Percentiles rank a stretch among this genome's conserved stretches.
These are phyloP conservation scores for Apiotrichum gracile DNA, from an alignment of 1,284 basidiomycete genomes.

Conservation along the genomic window DNA sequence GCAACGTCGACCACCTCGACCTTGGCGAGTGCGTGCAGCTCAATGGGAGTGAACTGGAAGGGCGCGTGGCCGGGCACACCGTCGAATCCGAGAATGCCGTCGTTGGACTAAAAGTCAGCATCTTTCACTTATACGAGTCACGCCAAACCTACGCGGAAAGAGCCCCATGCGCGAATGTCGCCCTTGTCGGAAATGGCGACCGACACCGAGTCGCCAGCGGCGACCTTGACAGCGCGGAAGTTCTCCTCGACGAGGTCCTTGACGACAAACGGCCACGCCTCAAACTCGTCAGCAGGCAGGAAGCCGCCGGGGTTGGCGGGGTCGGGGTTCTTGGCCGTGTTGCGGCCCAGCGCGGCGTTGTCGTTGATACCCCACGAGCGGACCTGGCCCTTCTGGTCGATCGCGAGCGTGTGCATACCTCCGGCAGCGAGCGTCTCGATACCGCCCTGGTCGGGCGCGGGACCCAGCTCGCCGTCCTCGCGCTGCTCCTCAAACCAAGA, in stretches of 20 bases:
- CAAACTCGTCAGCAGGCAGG: constrained; percentile 70
- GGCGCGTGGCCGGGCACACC: constrained; percentile 50
- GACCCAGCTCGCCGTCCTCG: constrained; percentile 45
- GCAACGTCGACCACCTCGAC: constrained; percentile 62
- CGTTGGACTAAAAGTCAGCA: constrained; percentile 51
- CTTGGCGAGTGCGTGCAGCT: constrained; percentile 46
- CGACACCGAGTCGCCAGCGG: constrained; percentile 77
- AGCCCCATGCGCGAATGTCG: constrained; percentile 81
- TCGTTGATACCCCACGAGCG: constrained; percentile 91
- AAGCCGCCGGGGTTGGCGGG: constrained; percentile 53
- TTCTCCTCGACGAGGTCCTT: constrained; percentile 62
- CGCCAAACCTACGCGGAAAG: constrained; percentile 68
- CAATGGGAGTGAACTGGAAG: constrained; percentile 49
- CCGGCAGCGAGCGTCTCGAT: constrained; percentile 70
- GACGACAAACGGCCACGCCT: constrained; percentile 67
- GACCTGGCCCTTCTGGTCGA: constrained; percentile 74
- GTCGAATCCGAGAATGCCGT: constrained; percentile 81
- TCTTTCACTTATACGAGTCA: not conserved
- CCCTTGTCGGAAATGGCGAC: constrained; percentile 72
- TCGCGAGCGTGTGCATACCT: constrained; percentile 75
- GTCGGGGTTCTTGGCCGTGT: constrained; percentile 65
- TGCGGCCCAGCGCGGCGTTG: constrained; percentile 80
- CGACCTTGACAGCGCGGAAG: constrained; percentile 76
- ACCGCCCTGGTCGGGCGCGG: constrained; percentile 53
- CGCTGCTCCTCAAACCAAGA: constrained; percentile 47